phyloP scores from a whole-genome alignment of 495 filamentous ascomycete genomes.

The Penicillium longicatenatum region DNA sequence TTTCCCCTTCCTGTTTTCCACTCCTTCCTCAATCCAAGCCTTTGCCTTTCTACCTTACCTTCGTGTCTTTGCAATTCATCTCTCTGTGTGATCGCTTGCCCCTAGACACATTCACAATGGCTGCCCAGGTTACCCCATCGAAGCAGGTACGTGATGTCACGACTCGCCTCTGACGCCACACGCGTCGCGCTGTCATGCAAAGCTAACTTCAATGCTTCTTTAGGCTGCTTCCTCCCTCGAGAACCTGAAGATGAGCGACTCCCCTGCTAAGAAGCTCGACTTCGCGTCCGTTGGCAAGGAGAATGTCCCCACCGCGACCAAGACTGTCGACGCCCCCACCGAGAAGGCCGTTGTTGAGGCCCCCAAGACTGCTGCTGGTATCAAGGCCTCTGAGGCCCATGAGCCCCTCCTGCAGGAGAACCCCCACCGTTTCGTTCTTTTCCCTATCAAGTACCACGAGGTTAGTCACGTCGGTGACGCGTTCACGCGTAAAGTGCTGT shows the following conservation, averaged over 20 bases:
- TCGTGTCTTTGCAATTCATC: constrained; percentile 26
- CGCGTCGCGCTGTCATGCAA: constrained; percentile 31
- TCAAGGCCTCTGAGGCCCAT: constrained; percentile 71
- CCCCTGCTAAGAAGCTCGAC: constrained; percentile 85
- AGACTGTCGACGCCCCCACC: constrained; percentile 46
- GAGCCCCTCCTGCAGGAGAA: constrained; percentile 97
- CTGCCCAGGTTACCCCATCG: constrained; percentile 76
- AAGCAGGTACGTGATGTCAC: constrained; percentile 72
- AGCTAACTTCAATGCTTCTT: constrained; percentile 28
- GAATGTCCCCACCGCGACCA: constrained; percentile 66
- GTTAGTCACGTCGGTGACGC: constrained; percentile 66
- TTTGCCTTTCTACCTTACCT: constrained; percentile 25
- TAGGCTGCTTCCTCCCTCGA: constrained; percentile 85
- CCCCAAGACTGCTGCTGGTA: constrained; percentile 56
- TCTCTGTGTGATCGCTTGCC: constrained; percentile 10
- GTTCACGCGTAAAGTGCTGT: constrained; percentile 69
- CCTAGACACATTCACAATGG: constrained; percentile 53
- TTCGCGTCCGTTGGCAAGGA: constrained; percentile 77
- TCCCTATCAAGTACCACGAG: constrained; percentile 99
- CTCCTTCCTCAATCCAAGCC: constrained; percentile 24
- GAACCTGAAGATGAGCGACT: constrained; percentile 86
- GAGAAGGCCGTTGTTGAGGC: constrained; percentile 50
- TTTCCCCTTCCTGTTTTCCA: constrained; percentile 35
- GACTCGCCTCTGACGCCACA: constrained; percentile 36
- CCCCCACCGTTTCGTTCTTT: constrained; percentile 93